Base-by-base conservation (phyloP, 2,329 filamentous ascomycete genomes). In the Parastagonospora avenae region DNA sequence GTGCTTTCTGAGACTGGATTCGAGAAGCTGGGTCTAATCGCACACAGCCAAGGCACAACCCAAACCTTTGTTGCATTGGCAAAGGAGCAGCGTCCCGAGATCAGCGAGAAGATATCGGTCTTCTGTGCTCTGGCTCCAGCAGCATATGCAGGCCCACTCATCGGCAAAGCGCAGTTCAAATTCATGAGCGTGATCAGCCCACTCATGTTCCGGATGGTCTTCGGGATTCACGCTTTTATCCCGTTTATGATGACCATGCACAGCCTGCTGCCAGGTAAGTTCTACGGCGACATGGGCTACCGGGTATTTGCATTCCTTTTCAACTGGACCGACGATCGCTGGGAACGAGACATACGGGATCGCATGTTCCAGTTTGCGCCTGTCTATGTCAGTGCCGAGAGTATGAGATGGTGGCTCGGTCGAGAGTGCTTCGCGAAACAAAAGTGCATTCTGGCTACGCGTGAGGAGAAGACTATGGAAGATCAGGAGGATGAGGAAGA, bases 371-470 rank as follows among this genome's bases (percentile, higher is more conserved):
- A 94, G 64, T 97, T 96, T 60, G 86, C 91, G 0, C 93, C 93
- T 1, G 91, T 96, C 0, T 96, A 95, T 64, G 91, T 97, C 43
- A 91, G 87, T 62, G 84, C 91, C 1, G 92, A 97, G 75, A 88
- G 86, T 51, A 96, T 97, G 91, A 82, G 91, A 5, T 97, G 93
- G 93, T 97, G 93, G 93, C 81, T 97, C 0, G 93, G 92, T 0
- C 79, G 87, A 4, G 91, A 94, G 63, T 92, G 92, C 61, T 97
- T 96, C 66, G 88, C 85, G 24, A 85, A 82, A 62, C 91, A 96
- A 64, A 91, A 90, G 69, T 97, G 92, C 67, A 95, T 97, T 44
- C 78, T 97, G 6, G 83, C 90, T 1, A 96, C 92, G 1, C 83
- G 84, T 33, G 89, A 92, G 55, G 85, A 88, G 61, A 85, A 88